phyloP scores from a whole-genome alignment of 441 rosid genomes.

The Hura crepitans region DNA sequence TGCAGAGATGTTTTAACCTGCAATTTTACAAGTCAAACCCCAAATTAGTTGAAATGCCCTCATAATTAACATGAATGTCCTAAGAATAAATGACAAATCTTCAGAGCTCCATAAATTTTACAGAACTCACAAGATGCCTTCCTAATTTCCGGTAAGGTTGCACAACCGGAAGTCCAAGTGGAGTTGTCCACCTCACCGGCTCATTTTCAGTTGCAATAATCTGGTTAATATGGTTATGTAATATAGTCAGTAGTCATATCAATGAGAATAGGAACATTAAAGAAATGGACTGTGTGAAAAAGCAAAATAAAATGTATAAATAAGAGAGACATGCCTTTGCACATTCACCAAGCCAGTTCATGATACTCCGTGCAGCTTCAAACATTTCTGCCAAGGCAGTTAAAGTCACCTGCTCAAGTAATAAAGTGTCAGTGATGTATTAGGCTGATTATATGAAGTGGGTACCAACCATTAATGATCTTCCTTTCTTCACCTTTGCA shows the following conservation, averaged over 20 bases:
- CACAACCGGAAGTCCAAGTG: constrained; percentile 96
- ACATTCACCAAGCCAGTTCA: constrained; percentile 95
- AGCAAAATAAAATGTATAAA: background rate
- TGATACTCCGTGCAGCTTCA: constrained; percentile 90
- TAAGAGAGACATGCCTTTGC: constrained; percentile 60
- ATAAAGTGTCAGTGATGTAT: constrained; percentile 16
- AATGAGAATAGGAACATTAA: background rate
- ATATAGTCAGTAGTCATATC: constrained; percentile 18
- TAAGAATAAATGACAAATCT: constrained; percentile 1
- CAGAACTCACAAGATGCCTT: constrained; percentile 61
- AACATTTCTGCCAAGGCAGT: constrained; percentile 92
- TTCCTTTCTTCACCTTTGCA: constrained; percentile 63
- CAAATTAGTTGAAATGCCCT: constrained; percentile 17
- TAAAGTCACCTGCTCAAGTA: constrained; percentile 62
- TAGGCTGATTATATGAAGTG: background rate
- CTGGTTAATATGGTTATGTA: constrained; percentile 39
- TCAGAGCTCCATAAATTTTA: constrained; percentile 11
- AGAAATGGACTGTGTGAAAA: background rate
- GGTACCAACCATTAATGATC: constrained; percentile 3
- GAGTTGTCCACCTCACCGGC: constrained; percentile 93
- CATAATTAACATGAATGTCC: constrained; percentile 9
- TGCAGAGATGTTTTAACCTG: constrained; percentile 99
- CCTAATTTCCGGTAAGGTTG: constrained; percentile 83
- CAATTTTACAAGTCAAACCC: constrained; percentile 21
- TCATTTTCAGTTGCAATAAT: constrained; percentile 83